Base-by-base conservation (phyloP, 78 protist genomes). In the Speleostelium caveatum region DNA sequence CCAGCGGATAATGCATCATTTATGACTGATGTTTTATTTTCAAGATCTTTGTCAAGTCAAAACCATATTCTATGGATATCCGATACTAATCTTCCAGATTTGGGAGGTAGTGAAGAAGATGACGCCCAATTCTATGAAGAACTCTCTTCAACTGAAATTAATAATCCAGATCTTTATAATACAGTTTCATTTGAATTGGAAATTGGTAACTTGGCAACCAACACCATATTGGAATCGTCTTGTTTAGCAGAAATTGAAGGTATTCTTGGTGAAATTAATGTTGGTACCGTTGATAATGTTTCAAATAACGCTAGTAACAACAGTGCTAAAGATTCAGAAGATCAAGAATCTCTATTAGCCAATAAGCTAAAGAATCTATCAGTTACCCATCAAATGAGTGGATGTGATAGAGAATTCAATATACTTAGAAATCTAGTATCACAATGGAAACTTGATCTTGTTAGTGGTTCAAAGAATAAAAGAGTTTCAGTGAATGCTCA, bases 31-130 rank as follows among this genome's bases (percentile, higher is more conserved):
- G 1, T 94, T 1, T 10, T 67, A 2, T 94, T 45, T 51, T 75
- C 92, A 14, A 93, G 98, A 51, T 33, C 28, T 17, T 49, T 96
- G 36, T 3, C n/a, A 12, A 55, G 86, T 0, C 35, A 41, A 7
- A 60, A 77, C 8, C 80, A 61, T 39, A 49, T 97, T 17, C 75
- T 89, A 39, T 97, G 98, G 98, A n/a, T 51, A 60, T 91, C 96
- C 4, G 73, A 17, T n/a, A 32, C 89, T 14, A 53, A 28, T 12
- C 76, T 51, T 33, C 97, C 98, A 0, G 98, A 97, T 58, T 80
- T 97, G 16, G 98, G 98, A 24, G 98, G 98, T 3, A 53, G 85
- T 0, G 95, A 97, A 87, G 92, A 83, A 38, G 97, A 97, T 41
- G 98, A 97, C 30, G 87, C 94, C 5, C 75, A 63, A 71, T 72